Conservation (phyloP, 192 early-diverging fungal species). For the Phycomyces blakesleeanus region DNA sequence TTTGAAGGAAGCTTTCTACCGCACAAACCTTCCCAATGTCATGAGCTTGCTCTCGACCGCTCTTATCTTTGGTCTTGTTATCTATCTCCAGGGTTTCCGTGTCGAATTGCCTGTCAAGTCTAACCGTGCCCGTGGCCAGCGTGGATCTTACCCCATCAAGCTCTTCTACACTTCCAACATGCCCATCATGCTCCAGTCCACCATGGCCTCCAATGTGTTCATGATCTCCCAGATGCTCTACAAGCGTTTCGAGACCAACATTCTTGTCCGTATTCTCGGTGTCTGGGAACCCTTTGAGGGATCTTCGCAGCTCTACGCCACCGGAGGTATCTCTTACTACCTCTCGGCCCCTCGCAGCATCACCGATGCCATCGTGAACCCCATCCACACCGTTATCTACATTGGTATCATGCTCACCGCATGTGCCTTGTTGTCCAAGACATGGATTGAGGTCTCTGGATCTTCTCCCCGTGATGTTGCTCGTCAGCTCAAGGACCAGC, state of each 20-base stretch:
- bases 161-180: constrained; percentile 99
- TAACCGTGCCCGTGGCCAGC: constrained; percentile 91
- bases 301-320: constrained; percentile 91
- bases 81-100: constrained; percentile 99
- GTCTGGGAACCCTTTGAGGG: constrained; percentile 97
- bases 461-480: constrained; percentile 98
- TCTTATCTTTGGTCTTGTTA: constrained; percentile 81
- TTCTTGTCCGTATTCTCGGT: constrained; percentile 89
- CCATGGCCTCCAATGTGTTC: constrained; percentile 94
- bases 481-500: constrained; percentile 95
- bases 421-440: constrained; percentile 95
- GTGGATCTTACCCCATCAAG: constrained; percentile 98
- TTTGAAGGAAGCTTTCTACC: constrained; percentile 95
- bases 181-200: constrained; percentile 99
- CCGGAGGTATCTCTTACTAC: constrained; percentile 94
- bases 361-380: constrained; percentile 80
- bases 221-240: constrained; percentile 98
- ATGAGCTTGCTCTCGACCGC: constrained; percentile 91
- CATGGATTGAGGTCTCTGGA: constrained; percentile 99
- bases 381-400: constrained; percentile 94
- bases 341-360: constrained; percentile 94
- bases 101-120: constrained; percentile 99
- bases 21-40: constrained; percentile 80
- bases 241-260: constrained; percentile 96
- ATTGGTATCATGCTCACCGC: constrained; percentile 91